Percentiles rank a stretch among this genome's conserved stretches.
phyloP scores from a whole-genome alignment of 2,329 filamentous ascomycete species.

The Apiospora koreana region DNA sequence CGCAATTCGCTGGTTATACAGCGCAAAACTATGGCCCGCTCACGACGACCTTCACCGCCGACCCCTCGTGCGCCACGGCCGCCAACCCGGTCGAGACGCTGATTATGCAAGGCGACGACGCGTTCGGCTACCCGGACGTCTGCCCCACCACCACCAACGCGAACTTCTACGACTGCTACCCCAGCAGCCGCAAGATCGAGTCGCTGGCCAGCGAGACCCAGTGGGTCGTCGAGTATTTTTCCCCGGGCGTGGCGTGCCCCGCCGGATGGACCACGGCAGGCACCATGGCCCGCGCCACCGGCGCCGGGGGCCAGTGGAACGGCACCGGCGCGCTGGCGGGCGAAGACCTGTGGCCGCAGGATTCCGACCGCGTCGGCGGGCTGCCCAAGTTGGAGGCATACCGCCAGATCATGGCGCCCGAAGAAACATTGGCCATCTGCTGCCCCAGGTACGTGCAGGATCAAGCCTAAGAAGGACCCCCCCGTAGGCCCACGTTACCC shows the following conservation, averaged over 20 bases:
- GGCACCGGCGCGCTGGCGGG: background rate
- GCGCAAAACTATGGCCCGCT: background rate
- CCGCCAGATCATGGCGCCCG: background rate
- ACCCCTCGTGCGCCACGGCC: background rate
- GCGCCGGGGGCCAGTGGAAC: background rate
- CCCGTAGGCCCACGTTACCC: background rate
- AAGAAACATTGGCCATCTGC: background rate
- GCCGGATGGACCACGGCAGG: background rate
- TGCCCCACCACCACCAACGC: background rate
- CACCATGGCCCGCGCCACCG: background rate
- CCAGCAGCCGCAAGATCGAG: background rate
- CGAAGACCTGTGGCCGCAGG: background rate
- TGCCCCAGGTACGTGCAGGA: background rate
- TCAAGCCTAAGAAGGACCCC: background rate
- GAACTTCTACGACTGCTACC: background rate
- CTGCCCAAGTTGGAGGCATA: background rate
- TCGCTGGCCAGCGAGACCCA: background rate
- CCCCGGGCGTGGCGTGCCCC: background rate
- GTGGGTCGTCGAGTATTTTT: background rate
- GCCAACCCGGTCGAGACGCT: background rate
- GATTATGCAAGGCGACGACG: background rate
- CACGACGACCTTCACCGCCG: background rate
- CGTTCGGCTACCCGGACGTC: background rate
- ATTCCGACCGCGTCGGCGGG: no score
- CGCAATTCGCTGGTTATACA: background rate